Percentiles rank a stretch among this genome's conserved stretches.
Evolutionary conservation across 768 basidiomycete species (phyloP).

Genomic region (Neoboletus subvelutipes): DNA sequence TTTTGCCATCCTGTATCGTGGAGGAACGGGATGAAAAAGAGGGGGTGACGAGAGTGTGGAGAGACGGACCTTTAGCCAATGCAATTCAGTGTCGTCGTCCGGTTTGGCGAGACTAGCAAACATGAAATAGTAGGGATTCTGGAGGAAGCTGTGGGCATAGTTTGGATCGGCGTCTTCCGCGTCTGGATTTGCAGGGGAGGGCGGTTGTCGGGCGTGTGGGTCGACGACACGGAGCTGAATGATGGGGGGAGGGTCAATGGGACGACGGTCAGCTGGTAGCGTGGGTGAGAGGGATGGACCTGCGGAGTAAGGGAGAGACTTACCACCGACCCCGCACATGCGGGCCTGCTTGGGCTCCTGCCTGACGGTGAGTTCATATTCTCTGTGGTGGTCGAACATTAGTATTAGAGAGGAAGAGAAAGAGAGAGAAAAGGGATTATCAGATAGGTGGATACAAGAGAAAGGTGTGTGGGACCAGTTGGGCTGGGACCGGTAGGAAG

Average conservation of each 20-base stretch:
- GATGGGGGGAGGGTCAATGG: conserved; percentile 96
- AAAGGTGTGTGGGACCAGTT: conserved; percentile 5
- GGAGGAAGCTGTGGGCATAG: conserved; percentile 65
- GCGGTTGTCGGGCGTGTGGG: conserved; percentile 41
- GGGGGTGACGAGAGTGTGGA: not conserved
- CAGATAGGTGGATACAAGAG: conserved; percentile 12
- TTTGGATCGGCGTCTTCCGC: conserved; percentile 36
- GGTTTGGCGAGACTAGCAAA: conserved; percentile 88
- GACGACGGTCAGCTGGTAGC: conserved; percentile 82
- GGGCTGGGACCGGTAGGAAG: not conserved
- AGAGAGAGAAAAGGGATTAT: conserved; percentile 3
- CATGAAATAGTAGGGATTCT: conserved; percentile 96
- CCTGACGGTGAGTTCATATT: conserved; percentile 82
- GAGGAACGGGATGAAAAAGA: conserved; percentile 3
- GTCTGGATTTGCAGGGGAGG: conserved; percentile 28
- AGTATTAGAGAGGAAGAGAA: not conserved
- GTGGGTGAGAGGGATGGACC: conserved; percentile 2
- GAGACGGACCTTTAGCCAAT: conserved; percentile 69
- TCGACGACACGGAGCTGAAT: conserved; percentile 91
- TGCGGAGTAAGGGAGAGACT: conserved; percentile 41
- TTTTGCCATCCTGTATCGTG: conserved; percentile 78
- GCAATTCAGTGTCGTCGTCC: conserved; percentile 85
- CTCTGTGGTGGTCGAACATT: conserved; percentile 44
- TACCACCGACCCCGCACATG: conserved; percentile 88
- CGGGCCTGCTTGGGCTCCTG: conserved; percentile 92